Conservation (phyloP, 2,329 filamentous ascomycete genomes). For the Epichloe hybrida region DNA sequence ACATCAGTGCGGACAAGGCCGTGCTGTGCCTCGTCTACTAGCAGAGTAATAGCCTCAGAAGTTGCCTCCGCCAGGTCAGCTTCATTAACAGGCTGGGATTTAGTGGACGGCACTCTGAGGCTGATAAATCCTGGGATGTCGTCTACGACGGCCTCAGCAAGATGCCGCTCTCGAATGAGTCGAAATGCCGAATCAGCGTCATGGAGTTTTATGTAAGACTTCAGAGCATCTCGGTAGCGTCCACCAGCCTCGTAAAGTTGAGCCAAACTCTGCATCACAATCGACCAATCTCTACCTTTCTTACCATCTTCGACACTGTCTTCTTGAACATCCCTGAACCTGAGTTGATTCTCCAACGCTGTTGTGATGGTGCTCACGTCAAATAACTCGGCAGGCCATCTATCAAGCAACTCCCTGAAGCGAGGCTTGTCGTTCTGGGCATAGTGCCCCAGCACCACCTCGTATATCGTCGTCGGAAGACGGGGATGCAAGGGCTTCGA, state of each 20-base stretch:
- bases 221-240: conserved; percentile 69
- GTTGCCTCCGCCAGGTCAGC: conserved; percentile 67
- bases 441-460: conserved; percentile 81
- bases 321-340: conserved; percentile 59
- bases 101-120: conserved; percentile 65
- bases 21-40: conserved; percentile 83
- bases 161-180: conserved; percentile 73
- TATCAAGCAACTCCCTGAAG: conserved; percentile 66
- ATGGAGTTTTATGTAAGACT: conserved; percentile 79
- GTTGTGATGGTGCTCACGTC: conserved; percentile 63
- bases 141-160: conserved; percentile 79
- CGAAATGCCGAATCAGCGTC: conserved; percentile 82
- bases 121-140: conserved; percentile 83
- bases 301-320: conserved; percentile 64
- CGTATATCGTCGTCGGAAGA: conserved; percentile 71
- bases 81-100: conserved; percentile 49
- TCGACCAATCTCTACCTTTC: conserved; percentile 69
- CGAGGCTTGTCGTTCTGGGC: conserved; percentile 61
- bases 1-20: conserved; percentile 67
- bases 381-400: conserved; percentile 76
- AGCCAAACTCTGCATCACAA: conserved; percentile 76
- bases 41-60: conserved; percentile 67
- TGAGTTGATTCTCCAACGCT: conserved; percentile 70
- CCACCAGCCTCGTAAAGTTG: conserved; percentile 74
- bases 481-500: conserved; percentile 63